phyloP scores from a whole-genome alignment of 306 rosid genomes.

The Cercis canadensis region DNA sequence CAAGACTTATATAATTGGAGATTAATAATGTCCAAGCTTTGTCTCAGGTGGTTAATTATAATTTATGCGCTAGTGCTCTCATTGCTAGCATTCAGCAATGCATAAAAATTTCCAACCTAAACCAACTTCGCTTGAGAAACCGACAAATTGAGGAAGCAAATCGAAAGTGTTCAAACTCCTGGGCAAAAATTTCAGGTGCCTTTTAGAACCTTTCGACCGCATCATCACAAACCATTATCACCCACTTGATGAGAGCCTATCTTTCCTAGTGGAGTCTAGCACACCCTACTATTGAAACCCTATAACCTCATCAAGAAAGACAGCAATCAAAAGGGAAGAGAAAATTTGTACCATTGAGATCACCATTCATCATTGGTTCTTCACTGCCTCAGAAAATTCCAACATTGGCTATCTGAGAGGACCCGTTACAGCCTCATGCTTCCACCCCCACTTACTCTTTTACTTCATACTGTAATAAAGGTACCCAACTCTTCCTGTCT shows the following conservation, averaged over 20 bases:
- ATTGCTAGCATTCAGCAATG: slow-evolving; percentile 43
- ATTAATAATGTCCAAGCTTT: no score
- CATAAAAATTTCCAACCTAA: slow-evolving; percentile 46
- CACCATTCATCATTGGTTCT: slow-evolving; percentile 5
- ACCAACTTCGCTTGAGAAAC: slow-evolving; percentile 51
- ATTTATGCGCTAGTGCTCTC: slow-evolving; percentile 43
- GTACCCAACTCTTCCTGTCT: slow-evolving; percentile 19
- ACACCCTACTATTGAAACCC: slow-evolving; percentile 37
- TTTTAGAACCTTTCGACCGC: slow-evolving; percentile 41
- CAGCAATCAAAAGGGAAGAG: no score
- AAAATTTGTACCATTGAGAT: no score
- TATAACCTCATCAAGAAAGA: neutral
- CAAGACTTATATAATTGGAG: no score
- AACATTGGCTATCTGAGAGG: slow-evolving; percentile 44
- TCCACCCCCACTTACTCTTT: slow-evolving; percentile 35
- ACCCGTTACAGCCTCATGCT: slow-evolving; percentile 38
- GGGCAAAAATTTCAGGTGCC: slow-evolving; percentile 13
- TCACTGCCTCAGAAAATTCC: slow-evolving; percentile 38
- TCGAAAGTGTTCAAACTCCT: neutral
- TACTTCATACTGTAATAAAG: slow-evolving; percentile 31
- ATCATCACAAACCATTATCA: slow-evolving; percentile 31
- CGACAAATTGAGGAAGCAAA: slow-evolving; percentile 34
- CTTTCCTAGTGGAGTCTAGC: slow-evolving; percentile 46
- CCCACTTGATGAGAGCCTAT: no score
- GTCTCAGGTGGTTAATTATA: neutral